Base-by-base conservation (phyloP, 331 rosid species). In the Pyracantha coccinea region DNA sequence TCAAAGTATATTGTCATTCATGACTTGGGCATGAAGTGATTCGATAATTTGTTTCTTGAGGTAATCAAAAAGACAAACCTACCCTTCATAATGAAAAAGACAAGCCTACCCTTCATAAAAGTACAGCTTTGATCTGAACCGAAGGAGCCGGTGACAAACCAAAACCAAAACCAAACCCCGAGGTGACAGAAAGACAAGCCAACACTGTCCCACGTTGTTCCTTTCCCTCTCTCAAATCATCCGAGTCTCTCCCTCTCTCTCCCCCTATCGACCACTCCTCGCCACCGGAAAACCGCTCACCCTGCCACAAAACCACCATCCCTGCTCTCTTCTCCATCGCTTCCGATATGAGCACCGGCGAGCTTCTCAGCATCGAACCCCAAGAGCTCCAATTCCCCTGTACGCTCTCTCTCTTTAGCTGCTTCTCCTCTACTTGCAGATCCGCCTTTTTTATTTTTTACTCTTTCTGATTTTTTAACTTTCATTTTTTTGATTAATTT, bases 371-470 rank as follows among this genome's bases (percentile, higher is more conserved):
- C 58, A 83, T 93, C 72, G 89, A 89, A 15, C 97, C 97, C 20
- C 91, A 87, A 77, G 97, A 93, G 86, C 93, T 93, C 45, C 93
- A 93, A 73, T 93, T 93, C 75, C 88, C 93, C 17, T 85, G 97
- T 92, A 77, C 74, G 84, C 59, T 53, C 77, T 25, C 75, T 21
- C 28, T 16, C 23, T 27, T 68, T 0, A 44, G 8, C 33, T 2
- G n/a, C 27, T 66, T 78, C 29, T 8, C 16, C 78, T 10, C 2
- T 13, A 10, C 28, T 75, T 60, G 53, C 71, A 27, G 77, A 80
- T 82, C 80, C 84, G 25, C 23, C 19, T 25, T 13, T 71, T 79
- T 69, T 68, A 72, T 66, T 61, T 68, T 82, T 61, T 55, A 41
- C 67, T 77, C 54, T 68, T 52, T 71, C 77, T 78, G 59, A 65